Percentiles rank a stretch among this genome's conserved stretches.
Conservation (phyloP, 768 basidiomycete species). For the Lanmaoa pseudosensibilis region DNA sequence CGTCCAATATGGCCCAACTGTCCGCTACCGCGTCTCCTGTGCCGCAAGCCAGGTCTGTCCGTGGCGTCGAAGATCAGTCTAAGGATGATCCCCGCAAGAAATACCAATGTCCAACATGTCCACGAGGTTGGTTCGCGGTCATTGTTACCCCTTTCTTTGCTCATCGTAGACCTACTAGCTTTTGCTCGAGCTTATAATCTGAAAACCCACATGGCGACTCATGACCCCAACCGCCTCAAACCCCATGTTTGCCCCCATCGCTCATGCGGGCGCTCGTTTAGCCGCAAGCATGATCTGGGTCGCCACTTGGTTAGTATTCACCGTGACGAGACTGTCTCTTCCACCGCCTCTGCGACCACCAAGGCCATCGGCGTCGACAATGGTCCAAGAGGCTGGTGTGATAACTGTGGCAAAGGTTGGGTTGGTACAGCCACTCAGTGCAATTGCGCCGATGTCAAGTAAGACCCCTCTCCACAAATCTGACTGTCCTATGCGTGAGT, state of each 20-base stretch:
- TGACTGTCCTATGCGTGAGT: conserved; percentile 32
- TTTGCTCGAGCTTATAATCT: conserved; percentile 94
- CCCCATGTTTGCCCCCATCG: conserved; percentile 86
- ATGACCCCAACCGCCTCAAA: conserved; percentile 89
- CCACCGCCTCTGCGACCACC: conserved; percentile 39
- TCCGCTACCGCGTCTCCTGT: conserved; percentile 45
- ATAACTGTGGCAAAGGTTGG: conserved; percentile 69
- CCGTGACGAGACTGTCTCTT: conserved; percentile 57
- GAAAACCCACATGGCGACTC: conserved; percentile 94
- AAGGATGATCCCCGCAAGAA: conserved; percentile 73
- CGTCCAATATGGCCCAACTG: conserved; percentile 52
- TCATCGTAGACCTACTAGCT: conserved; percentile 42
- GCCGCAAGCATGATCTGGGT: conserved; percentile 90
- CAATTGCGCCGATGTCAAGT: conserved; percentile 67
- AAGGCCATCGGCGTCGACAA: conserved; percentile 69
- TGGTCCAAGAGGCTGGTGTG: conserved; percentile 67
- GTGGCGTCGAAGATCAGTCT: conserved; percentile 41
- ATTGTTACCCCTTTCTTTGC: neutral
- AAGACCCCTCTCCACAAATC: conserved; percentile 23
- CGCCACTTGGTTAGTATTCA: conserved; percentile 88
- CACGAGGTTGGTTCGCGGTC: conserved; percentile 51
- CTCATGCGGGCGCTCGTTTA: conserved; percentile 87
- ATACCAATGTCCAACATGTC: conserved; percentile 74
- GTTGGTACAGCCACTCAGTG: conserved; percentile 55
- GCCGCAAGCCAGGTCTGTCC: conserved; percentile 38